Evolutionary conservation across 345 rosid species (phyloP).

Genomic region (Populus simonii): DNA sequence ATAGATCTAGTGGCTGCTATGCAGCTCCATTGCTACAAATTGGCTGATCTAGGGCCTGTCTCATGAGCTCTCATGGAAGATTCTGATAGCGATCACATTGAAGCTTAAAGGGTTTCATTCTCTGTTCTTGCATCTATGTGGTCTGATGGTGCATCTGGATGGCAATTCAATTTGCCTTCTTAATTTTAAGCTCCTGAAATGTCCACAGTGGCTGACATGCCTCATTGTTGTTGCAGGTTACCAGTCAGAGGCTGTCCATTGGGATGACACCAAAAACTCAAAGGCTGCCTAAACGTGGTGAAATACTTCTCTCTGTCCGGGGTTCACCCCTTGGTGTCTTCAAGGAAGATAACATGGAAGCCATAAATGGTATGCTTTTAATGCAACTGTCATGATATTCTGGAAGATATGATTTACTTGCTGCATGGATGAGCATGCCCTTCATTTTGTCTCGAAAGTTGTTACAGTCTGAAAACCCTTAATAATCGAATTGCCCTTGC

Average conservation of each 20-base stretch:
- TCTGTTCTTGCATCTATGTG: neutral
- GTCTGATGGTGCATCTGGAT: neutral
- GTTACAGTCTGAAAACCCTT: neutral
- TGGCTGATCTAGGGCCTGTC: neutral
- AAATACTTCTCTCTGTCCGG: slow-evolving; percentile 82
- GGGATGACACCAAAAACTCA: slow-evolving; percentile 89
- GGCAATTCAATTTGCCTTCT: neutral
- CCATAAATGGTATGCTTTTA: slow-evolving; percentile 55
- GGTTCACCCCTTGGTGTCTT: slow-evolving; percentile 93
- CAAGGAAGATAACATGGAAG: slow-evolving; percentile 88
- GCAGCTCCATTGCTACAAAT: neutral
- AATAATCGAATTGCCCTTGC: neutral
- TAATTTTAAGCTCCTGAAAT: neutral
- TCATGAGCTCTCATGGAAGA: neutral
- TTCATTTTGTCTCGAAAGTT: neutral
- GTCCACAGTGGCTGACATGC: neutral
- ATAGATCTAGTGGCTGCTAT: neutral
- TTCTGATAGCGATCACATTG: neutral
- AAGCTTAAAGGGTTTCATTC: neutral
- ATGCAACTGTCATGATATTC: neutral
- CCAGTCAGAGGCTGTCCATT: slow-evolving; percentile 66
- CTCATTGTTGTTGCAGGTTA: slow-evolving; percentile 38
- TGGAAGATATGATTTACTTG: neutral
- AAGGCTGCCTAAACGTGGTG: slow-evolving; percentile 85
- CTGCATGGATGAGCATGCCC: neutral